Conservation (phyloP, 352 stramenopile species). For the Plasmopara muralis region DNA sequence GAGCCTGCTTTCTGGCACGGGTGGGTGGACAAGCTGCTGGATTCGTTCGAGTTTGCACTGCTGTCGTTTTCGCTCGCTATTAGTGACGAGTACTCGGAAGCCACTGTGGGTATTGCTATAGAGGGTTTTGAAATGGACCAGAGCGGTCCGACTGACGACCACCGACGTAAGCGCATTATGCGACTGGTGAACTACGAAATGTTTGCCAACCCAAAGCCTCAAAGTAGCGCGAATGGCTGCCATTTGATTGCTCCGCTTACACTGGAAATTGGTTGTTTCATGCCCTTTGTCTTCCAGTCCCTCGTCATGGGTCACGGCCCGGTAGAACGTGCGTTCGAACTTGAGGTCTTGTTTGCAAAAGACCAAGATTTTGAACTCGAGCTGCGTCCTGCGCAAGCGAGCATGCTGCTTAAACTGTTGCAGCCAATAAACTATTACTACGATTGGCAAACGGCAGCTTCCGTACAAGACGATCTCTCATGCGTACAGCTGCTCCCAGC, state of each 20-base stretch:
- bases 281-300: conserved; percentile 62
- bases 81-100: conserved; percentile 47
- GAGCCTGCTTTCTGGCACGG: conserved; percentile 52
- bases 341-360: conserved; percentile 43
- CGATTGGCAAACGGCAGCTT: conserved; percentile 57
- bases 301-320: conserved; percentile 43
- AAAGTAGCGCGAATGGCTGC: conserved; percentile 27
- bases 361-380: conserved; percentile 34
- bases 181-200: conserved; percentile 60
- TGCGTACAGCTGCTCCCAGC: conserved; percentile 46
- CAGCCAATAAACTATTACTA: conserved; percentile 55
- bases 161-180: conserved; percentile 40
- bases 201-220: conserved; percentile 47
- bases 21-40: conserved; percentile 55
- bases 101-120: conserved; percentile 48
- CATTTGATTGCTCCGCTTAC: conserved; percentile 46
- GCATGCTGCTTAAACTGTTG: conserved; percentile 48
- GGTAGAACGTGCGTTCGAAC: conserved; percentile 35
- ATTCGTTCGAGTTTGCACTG: conserved; percentile 61
- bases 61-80: conserved; percentile 46
- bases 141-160: conserved; percentile 19
- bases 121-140: conserved; percentile 56
- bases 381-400: conserved; percentile 59
- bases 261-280: conserved; percentile 50
- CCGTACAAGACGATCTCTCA: conserved; percentile 50